These are phyloP conservation scores for Talaromyces liani DNA, from an alignment of 495 filamentous ascomycete species.

Conservation along the genomic window DNA sequence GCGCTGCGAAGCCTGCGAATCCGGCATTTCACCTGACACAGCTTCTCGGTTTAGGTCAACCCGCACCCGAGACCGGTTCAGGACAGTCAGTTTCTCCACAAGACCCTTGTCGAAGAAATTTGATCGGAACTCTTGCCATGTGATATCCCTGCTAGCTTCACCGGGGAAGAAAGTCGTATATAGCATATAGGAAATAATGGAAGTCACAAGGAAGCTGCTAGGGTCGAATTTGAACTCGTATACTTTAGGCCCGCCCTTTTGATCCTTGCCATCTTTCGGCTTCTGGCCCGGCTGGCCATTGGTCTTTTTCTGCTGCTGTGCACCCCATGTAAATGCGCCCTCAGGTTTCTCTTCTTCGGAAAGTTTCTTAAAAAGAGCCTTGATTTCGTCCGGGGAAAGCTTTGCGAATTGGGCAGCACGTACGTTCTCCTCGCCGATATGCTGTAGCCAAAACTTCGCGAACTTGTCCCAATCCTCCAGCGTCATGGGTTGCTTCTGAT, in stretches of 20 bases:
- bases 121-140: conserved; percentile 90
- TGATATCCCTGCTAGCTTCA: conserved; percentile 73
- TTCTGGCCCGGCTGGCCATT: conserved; percentile 16
- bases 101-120: conserved; percentile 94
- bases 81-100: conserved; percentile 82
- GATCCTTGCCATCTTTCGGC: conserved; percentile 21
- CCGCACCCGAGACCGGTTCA: conserved; percentile 64
- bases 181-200: conserved; percentile 55
- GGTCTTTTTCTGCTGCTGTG: conserved; percentile 21
- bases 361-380: conserved; percentile 11
- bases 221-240: conserved; percentile 50
- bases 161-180: conserved; percentile 55
- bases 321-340: conserved; percentile 18
- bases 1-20: conserved; percentile 61
- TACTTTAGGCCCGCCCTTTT: conserved; percentile 18
- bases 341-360: conserved; percentile 23
- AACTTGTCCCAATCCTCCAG: conserved; percentile 33
- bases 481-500: conserved; percentile 22
- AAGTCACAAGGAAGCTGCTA: conserved; percentile 44
- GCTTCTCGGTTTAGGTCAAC: conserved; percentile 84
- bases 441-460: conserved; percentile 28
- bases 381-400: conserved; percentile 34
- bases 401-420: conserved; percentile 41
- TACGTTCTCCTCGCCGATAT: conserved; percentile 25
- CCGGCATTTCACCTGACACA: conserved; percentile 68